phyloP scores from a whole-genome alignment of 202 grass and related monocot species.

The Sporobolus alterniflorus region DNA sequence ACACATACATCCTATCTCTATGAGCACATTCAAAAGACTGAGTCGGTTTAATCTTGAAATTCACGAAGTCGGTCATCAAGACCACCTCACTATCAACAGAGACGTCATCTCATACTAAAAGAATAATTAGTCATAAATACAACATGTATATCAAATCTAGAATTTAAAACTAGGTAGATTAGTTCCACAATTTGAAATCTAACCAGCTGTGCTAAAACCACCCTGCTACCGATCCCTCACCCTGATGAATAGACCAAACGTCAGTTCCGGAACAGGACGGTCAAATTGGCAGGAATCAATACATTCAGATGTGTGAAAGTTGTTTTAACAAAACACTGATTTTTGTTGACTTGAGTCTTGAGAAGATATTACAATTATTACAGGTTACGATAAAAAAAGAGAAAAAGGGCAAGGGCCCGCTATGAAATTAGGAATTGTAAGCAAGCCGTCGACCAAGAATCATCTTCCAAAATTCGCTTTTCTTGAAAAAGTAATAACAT shows the following conservation, averaged over 20 bases:
- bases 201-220: too few species aligned
- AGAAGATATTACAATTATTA: conserved; percentile 23
- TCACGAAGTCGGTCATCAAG: too few species aligned
- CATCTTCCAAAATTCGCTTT: conserved; percentile 5
- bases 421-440: neutral
- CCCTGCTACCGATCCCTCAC: too few species aligned
- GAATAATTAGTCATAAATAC: too few species aligned
- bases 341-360: conserved; percentile 19
- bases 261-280: conserved; percentile 15
- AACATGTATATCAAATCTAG: too few species aligned
- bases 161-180: too few species aligned
- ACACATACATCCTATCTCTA: too few species aligned
- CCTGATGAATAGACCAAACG: conserved; percentile 38
- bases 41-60: too few species aligned
- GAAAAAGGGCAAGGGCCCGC: neutral
- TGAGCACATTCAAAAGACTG: too few species aligned
- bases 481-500: neutral
- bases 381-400: conserved; percentile 1
- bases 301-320: neutral
- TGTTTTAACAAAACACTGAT: conserved; percentile 21
- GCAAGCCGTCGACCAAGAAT: conserved; percentile 22
- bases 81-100: too few species aligned
- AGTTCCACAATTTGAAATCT: too few species aligned
- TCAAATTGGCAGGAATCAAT: conserved; percentile 23
- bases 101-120: too few species aligned